A percentile compares a stretch with the other conserved stretches of the same genome.
Conservation (phyloP, 371 early-diverging fungal genomes). For the Encephalitozoon romaleae region DNA sequence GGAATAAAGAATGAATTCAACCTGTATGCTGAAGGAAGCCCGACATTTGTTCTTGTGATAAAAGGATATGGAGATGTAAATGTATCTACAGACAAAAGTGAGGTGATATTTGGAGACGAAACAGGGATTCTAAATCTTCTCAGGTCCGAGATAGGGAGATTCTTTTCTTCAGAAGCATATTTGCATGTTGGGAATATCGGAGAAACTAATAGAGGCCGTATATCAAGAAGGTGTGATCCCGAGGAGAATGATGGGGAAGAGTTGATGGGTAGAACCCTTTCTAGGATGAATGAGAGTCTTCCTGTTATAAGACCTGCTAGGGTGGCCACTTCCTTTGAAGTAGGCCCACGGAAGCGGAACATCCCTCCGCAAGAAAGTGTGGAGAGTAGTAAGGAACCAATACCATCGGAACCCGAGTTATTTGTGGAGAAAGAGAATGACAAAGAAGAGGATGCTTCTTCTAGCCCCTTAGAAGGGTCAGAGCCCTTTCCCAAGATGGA, state of each 20-base stretch:
- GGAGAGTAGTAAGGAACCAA: not conserved
- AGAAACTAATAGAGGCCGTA: not conserved
- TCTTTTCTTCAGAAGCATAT: not conserved
- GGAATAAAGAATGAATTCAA: conserved; percentile 25
- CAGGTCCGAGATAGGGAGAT: conserved; percentile 15
- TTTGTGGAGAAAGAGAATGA: not conserved
- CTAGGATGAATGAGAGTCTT: not conserved
- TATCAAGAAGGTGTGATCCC: not conserved
- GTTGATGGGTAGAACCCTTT: conserved; percentile 3
- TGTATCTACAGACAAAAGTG: conserved; percentile 44
- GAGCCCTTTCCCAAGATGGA: not conserved
- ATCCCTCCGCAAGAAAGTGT: too few relatives aligned
- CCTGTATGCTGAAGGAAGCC: conserved; percentile 13
- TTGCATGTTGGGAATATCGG: not conserved
- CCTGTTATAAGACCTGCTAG: not conserved
- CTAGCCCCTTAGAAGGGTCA: not conserved
- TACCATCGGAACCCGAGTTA: not conserved
- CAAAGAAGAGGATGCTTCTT: not conserved
- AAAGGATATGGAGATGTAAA: conserved; percentile 41
- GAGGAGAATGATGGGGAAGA: not conserved
- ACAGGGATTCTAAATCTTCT: conserved; percentile 25
- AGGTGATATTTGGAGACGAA: conserved; percentile 34
- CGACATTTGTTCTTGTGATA: conserved; percentile 36
- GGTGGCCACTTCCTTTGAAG: not conserved
- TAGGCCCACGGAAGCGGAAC: not conserved